A percentile compares a stretch with the other conserved stretches of the same genome.
These are phyloP conservation scores for Monoraphidium neglectum DNA, from an alignment of 139 green algal species.

Conservation along the genomic window DNA sequence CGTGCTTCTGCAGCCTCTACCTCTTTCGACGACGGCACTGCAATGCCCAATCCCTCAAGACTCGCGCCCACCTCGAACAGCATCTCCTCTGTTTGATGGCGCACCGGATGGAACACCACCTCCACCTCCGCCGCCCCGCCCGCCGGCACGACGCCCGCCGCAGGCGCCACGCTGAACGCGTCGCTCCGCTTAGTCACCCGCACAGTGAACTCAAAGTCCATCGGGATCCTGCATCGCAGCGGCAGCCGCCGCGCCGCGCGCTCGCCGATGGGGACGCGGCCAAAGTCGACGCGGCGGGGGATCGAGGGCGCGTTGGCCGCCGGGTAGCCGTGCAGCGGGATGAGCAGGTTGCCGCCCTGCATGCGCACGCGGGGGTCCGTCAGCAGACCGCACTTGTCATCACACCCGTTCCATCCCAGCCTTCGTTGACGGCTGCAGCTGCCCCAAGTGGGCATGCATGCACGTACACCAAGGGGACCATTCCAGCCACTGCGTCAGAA, in stretches of 20 bases:
- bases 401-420: neutral
- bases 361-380: neutral
- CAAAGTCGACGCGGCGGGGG: conserved; percentile 22
- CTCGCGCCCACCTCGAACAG: neutral
- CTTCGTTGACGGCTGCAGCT: neutral
- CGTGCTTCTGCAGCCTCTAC: too few species aligned
- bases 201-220: conserved; percentile 15
- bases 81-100: conserved; percentile 9
- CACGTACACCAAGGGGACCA: neutral
- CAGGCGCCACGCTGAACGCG: conserved; percentile 10
- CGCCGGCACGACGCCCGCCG: conserved; percentile 3
- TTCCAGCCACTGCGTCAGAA: neutral
- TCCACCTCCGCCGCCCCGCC: conserved; percentile 9
- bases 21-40: too few species aligned
- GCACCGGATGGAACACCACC: conserved; percentile 4
- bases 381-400: neutral
- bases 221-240: conserved; percentile 8
- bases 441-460: neutral
- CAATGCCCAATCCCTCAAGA: too few species aligned
- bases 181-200: conserved; percentile 7
- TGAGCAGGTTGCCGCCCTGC: conserved; percentile 21
- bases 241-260: conserved; percentile 1
- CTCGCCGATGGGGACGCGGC: conserved; percentile 14
- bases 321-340: conserved; percentile 26
- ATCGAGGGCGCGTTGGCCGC: neutral